Evolutionary conservation across 371 early-diverging fungal genomes (phyloP).

Genomic region (Mucor mucedo): DNA sequence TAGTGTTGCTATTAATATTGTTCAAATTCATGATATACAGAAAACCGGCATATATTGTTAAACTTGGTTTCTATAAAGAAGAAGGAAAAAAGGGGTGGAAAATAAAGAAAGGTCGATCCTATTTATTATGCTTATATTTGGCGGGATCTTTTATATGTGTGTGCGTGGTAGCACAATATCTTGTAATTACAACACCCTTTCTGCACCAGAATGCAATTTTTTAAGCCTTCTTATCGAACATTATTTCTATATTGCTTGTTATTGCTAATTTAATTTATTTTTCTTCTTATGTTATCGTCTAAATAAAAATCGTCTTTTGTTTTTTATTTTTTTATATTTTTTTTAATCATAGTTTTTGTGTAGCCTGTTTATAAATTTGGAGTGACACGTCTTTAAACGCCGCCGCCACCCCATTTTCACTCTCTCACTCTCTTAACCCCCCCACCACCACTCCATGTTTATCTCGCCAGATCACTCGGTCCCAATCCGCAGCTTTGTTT

Average conservation of each 20-base stretch:
- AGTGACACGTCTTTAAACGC: constrained; percentile 1
- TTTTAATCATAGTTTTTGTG: neutral
- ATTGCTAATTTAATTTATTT: no score
- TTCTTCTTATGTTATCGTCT: neutral
- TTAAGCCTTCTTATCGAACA: no score
- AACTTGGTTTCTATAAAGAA: neutral
- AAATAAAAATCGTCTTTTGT: neutral
- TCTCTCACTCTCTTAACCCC: no score
- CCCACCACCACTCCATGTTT: no score
- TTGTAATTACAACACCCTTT: neutral
- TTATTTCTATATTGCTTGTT: no score
- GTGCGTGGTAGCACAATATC: constrained; percentile 6
- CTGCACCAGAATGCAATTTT: neutral
- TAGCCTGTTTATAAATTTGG: constrained; percentile 4
- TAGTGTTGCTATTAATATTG: constrained; percentile 2
- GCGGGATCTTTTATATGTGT: constrained; percentile 8
- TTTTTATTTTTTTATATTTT: neutral
- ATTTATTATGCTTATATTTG: constrained; percentile 18
- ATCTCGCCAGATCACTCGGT: no score
- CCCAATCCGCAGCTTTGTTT: no score
- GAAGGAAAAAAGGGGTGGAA: constrained; percentile 1
- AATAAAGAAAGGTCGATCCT: constrained; percentile 20
- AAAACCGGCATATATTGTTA: neutral
- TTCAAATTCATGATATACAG: constrained; percentile 16
- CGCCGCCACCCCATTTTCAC: neutral